Base-by-base conservation (phyloP, 106 monocot genomes). In the Platanthera zijinensis region DNA sequence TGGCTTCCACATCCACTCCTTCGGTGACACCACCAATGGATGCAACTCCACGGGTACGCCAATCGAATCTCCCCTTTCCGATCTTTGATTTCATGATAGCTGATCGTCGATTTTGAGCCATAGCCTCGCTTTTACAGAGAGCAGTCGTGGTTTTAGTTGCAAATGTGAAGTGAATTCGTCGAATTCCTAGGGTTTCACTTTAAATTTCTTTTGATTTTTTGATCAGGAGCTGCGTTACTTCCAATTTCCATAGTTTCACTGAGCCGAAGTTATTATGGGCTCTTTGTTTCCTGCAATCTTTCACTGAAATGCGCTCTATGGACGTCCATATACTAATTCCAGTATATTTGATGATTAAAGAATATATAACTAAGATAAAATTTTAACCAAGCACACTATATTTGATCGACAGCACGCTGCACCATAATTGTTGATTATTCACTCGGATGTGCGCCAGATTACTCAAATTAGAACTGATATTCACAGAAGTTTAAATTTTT, bases 11-110 rank as follows among this genome's bases (percentile, higher is more conserved):
- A 84, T 94, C 77, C 94, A 94, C 72, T 76, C 90, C 54, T 90
- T 89, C 67, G 94, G 94, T 19, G 90, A 94, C 77, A 94, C 94
- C 66, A 90, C 85, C 69, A 91, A 94, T 53, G 94, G 94, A 49
- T 94, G 94, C 90, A 91, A 88, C 32, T 94, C 94, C 32, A 94
- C 94, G 47, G 90, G 94, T 94, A 73, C n/a, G 22, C 21, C 32
- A 30, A 66, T 10, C 11, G 25, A 0, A 66, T 62, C 66, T 12
- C 10, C 17, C 13, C 4, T 30, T 74, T 22, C 32, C 57, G 46
- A 14, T 0, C 22, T 46, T 52, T 30, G 12, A 68, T 15, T 72
- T 0, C 14, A 12, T 0, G 52, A 53, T 53, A 53, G 10, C 13
- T 0, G 28, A 64, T 64, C 6, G 64, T 3, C 22, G 64, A 6